A percentile compares a stretch with the other conserved stretches of the same genome.
Conservation (phyloP, 2,329 filamentous ascomycete species). For the Pseudogymnoascus sp. region DNA sequence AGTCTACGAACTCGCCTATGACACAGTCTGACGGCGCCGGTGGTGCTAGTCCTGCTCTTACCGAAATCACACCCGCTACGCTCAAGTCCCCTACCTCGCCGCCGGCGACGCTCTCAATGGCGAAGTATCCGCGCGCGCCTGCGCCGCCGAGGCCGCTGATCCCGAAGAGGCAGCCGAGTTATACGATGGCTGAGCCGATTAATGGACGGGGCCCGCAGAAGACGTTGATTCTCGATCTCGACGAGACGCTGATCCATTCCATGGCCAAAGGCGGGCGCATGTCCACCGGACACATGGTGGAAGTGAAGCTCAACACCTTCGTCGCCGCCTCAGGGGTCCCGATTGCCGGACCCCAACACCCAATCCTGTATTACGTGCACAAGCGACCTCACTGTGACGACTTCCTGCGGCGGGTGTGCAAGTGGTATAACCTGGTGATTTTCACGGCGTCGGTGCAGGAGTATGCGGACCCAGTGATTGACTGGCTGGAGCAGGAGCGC, state of each 20-base stretch:
- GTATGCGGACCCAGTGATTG: slow-evolving; percentile 96
- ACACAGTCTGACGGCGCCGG: slow-evolving; percentile 37
- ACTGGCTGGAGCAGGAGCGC: slow-evolving; percentile 94
- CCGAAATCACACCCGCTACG: slow-evolving; percentile 63
- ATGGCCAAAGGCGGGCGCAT: slow-evolving; percentile 94
- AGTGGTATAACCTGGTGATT: slow-evolving; percentile 96
- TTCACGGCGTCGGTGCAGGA: slow-evolving; percentile 98
- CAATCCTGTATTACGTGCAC: slow-evolving; percentile 97
- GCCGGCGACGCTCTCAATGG: slow-evolving; percentile 60
- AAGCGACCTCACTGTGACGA: slow-evolving; percentile 96
- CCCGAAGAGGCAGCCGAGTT: slow-evolving; percentile 82
- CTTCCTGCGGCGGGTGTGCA: slow-evolving; percentile 82
- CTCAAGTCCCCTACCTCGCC: slow-evolving; percentile 93
- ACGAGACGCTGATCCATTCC: slow-evolving; percentile 96
- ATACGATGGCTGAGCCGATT: slow-evolving; percentile 52
- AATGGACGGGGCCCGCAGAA: slow-evolving; percentile 60
- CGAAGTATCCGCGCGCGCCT: slow-evolving; percentile 84
- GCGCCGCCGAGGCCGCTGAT: slow-evolving; percentile 85
- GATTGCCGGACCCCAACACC: slow-evolving; percentile 76
- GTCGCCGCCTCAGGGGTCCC: slow-evolving; percentile 62
- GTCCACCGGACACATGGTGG: slow-evolving; percentile 97
- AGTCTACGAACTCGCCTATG: slow-evolving; percentile 40
- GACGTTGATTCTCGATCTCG: slow-evolving; percentile 89
- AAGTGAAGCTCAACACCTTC: slow-evolving; percentile 77
- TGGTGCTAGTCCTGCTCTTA: slow-evolving; percentile 29